These are phyloP conservation scores for Bruguiera sexangula DNA, from an alignment of 345 rosid species.

Conservation along the genomic window DNA sequence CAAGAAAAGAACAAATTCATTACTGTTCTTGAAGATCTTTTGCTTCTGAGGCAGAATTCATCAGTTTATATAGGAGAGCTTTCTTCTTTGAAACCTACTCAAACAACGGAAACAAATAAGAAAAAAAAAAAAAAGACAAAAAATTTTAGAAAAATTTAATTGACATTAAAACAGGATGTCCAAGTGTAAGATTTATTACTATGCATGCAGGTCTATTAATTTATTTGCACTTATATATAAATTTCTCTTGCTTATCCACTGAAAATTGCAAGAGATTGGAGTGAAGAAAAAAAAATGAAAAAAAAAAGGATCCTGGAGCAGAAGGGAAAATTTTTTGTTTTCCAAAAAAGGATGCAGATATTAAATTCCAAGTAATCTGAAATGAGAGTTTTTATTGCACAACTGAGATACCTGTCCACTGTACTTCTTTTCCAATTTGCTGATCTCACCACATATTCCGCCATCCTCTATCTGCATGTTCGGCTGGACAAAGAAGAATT, in stretches of 20 bases:
- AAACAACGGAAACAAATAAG: slow-evolving; percentile 14
- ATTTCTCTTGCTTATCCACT: not conserved
- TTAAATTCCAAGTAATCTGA: slow-evolving; percentile 5
- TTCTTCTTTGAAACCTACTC: slow-evolving; percentile 70
- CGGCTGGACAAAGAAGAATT: slow-evolving; percentile 43
- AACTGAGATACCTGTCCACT: slow-evolving; percentile 55
- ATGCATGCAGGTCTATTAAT: not conserved
- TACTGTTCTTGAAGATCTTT: slow-evolving; percentile 77
- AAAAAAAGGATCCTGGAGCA: not conserved
- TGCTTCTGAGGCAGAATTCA: slow-evolving; percentile 54
- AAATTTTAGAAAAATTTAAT: not conserved
- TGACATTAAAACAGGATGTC: not conserved
- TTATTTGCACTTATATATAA: not conserved
- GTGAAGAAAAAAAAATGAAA: slow-evolving; percentile 1
- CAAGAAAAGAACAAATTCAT: slow-evolving; percentile 22
- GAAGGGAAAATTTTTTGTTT: not conserved
- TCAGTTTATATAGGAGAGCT: slow-evolving; percentile 50
- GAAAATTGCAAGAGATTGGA: slow-evolving; percentile 1
- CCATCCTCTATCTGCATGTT: slow-evolving; percentile 52
- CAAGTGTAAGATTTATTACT: not conserved
- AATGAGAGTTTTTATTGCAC: slow-evolving; percentile 4
- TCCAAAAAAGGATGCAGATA: not conserved
- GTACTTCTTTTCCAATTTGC: slow-evolving; percentile 55
- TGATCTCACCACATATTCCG: slow-evolving; percentile 55
- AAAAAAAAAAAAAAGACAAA: slow-evolving; percentile 4